These are phyloP conservation scores for Tuber aestivum DNA, from an alignment of 495 filamentous ascomycete species.

Conservation along the genomic window DNA sequence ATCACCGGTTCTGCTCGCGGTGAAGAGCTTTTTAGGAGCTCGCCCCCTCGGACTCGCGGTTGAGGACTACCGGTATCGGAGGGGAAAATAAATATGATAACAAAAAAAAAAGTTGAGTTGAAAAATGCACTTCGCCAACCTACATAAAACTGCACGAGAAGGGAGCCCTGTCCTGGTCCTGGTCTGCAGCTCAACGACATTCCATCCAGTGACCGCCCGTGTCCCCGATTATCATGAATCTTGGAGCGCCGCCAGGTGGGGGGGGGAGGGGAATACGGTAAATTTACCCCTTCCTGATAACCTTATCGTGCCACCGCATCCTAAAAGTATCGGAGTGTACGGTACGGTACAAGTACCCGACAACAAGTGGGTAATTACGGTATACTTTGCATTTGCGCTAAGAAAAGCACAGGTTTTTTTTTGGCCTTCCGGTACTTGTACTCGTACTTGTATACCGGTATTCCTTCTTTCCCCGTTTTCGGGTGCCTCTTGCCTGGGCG, in stretches of 20 bases:
- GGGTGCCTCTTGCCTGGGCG: background rate
- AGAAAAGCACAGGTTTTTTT: background rate
- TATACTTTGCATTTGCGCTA: background rate
- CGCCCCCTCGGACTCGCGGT: background rate
- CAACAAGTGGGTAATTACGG: too few species aligned
- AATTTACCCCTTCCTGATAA: background rate
- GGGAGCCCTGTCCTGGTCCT: background rate
- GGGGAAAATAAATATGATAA: background rate
- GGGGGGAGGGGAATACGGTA: background rate
- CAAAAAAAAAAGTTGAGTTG: conserved; percentile 20
- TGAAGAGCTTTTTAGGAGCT: background rate
- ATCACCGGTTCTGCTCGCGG: background rate
- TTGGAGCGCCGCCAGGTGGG: background rate
- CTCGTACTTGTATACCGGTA: too few species aligned
- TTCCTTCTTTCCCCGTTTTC: background rate
- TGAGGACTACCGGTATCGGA: background rate
- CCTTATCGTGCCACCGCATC: background rate
- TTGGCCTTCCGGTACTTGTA: too few species aligned
- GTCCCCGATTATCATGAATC: background rate
- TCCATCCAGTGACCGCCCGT: background rate
- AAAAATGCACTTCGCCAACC: background rate
- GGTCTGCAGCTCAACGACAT: background rate
- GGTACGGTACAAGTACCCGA: background rate
- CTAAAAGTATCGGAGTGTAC: background rate
- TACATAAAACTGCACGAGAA: background rate